Conservation (phyloP, 208 protist species). For the Acanthamoeba healyi region DNA sequence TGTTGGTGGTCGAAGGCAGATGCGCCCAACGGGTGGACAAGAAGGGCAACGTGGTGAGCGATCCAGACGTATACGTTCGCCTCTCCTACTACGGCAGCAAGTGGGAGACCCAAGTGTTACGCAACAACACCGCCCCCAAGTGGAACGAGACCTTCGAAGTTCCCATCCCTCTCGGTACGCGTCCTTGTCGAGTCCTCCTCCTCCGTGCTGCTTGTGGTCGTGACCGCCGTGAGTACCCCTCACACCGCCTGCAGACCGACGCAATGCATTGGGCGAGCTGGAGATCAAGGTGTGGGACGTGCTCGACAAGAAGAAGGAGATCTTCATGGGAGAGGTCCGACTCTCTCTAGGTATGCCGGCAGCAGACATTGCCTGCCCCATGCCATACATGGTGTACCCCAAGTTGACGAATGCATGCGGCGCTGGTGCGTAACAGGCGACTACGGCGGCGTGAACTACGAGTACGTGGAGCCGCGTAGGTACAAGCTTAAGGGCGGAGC, state of each 20-base stretch:
- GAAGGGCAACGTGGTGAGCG: not conserved
- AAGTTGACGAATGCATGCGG: not conserved
- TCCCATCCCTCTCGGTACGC: not conserved
- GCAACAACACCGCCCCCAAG: conserved; percentile 9
- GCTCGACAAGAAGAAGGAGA: conserved; percentile 1
- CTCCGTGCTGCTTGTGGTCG: not conserved
- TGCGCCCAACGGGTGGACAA: not conserved
- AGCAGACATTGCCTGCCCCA: not conserved
- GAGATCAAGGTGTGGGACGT: conserved; percentile 19
- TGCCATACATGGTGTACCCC: not conserved
- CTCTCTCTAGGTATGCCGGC: not conserved
- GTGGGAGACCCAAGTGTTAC: not conserved
- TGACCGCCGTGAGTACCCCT: not conserved
- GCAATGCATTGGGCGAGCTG: conserved; percentile 14
- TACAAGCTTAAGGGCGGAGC: conserved; percentile 18
- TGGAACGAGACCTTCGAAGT: conserved; percentile 47
- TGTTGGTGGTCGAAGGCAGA: not conserved
- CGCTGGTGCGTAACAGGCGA: not conserved
- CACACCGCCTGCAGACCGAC: not conserved
- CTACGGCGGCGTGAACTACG: conserved; percentile 42
- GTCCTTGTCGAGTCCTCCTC: not conserved
- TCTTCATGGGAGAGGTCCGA: not conserved
- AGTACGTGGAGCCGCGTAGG: conserved; percentile 31
- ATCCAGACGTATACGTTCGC: not conserved
- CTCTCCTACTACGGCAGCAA: conserved; percentile 2